Evolutionary conservation across 140 eudicot genomes (phyloP).

Genomic region (Erigeron philadelphicus): DNA sequence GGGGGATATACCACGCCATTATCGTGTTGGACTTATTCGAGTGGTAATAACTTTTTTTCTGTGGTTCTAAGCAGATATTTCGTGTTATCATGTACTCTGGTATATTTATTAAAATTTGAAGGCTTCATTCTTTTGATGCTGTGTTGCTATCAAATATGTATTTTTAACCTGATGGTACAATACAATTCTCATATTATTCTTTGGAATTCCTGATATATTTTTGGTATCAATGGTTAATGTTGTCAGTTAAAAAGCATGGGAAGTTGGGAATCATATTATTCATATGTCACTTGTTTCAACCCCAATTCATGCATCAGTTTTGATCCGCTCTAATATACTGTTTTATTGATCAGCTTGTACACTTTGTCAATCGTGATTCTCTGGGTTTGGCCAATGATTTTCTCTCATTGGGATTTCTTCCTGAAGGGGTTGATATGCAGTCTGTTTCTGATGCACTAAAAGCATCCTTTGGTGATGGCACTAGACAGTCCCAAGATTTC

Average conservation of each 20-base stretch:
- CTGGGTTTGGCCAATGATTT: slow-evolving; percentile 92
- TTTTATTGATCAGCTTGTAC: slow-evolving; percentile 64
- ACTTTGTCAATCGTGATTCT: slow-evolving; percentile 93
- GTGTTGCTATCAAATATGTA: too few species aligned
- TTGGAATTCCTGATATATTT: neutral
- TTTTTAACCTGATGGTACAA: too few species aligned
- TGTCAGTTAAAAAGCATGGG: neutral
- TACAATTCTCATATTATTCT: neutral
- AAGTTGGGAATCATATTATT: neutral
- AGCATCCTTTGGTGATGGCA: slow-evolving; percentile 83
- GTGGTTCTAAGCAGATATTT: neutral
- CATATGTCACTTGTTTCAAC: neutral
- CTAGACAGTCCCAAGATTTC: slow-evolving; percentile 81
- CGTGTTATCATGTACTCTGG: too few species aligned
- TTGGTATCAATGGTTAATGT: neutral
- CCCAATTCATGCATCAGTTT: neutral
- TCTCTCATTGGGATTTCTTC: slow-evolving; percentile 85
- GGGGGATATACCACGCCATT: slow-evolving; percentile 98
- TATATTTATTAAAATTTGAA: too few species aligned
- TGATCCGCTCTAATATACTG: slow-evolving; percentile 6
- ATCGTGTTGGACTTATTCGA: slow-evolving; percentile 90
- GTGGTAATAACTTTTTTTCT: slow-evolving; percentile 46
- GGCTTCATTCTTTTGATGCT: too few species aligned
- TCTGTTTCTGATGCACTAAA: slow-evolving; percentile 74
- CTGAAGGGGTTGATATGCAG: slow-evolving; percentile 68